Evolutionary conservation across 2,329 filamentous ascomycete species (phyloP).

Genomic region (Phialophora verrucosa): DNA sequence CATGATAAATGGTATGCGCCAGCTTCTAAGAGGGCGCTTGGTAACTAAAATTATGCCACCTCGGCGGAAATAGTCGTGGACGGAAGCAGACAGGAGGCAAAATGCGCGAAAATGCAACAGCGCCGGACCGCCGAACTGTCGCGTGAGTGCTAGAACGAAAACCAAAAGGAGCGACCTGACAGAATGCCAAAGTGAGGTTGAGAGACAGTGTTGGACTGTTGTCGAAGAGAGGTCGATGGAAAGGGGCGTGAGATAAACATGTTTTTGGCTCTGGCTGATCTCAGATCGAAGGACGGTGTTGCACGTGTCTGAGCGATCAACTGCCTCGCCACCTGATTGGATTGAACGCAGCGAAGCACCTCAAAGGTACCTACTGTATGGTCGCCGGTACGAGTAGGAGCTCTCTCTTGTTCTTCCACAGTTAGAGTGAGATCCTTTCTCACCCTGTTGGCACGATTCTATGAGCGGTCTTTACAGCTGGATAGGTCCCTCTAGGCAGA

Average conservation of each 20-base stretch:
- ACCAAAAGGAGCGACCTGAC: not conserved
- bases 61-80: not conserved
- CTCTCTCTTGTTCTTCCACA: not conserved
- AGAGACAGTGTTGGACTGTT: not conserved
- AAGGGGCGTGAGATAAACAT: not conserved
- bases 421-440: not conserved
- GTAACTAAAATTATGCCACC: conserved; percentile 2
- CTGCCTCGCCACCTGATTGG: not conserved
- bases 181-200: not conserved
- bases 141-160: not conserved
- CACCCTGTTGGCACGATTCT: not conserved
- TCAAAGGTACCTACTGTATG: not conserved
- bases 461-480: not conserved
- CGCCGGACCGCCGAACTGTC: not conserved
- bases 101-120: not conserved
- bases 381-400: not conserved
- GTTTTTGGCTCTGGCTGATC: conserved; percentile 3
- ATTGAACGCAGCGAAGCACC: not conserved
- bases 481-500: not conserved
- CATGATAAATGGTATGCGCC: conserved; percentile 24
- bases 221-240: conserved; percentile 3
- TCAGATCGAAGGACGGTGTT: conserved; percentile 1
- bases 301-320: not conserved
- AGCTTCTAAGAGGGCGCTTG: not conserved
- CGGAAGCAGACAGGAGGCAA: not conserved